phyloP scores from a whole-genome alignment of 805 yeast genomes.

The Candida maltosa region DNA sequence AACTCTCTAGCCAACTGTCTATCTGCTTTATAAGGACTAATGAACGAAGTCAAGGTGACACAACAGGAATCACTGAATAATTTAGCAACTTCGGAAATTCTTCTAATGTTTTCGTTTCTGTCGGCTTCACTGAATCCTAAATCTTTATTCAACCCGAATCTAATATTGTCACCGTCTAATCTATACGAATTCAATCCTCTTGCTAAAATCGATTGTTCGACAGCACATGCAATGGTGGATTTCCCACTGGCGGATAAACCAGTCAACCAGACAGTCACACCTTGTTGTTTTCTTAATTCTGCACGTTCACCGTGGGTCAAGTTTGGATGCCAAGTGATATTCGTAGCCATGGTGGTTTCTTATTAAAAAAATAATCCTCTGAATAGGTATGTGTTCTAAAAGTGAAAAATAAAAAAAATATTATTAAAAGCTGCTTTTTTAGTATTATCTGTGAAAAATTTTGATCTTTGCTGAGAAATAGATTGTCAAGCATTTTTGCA shows the following conservation, averaged over 20 bases:
- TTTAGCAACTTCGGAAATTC: constrained; percentile 92
- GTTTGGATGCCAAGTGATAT: constrained; percentile 95
- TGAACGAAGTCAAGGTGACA: constrained; percentile 86
- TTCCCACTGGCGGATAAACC: constrained; percentile 96
- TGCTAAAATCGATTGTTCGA: constrained; percentile 77
- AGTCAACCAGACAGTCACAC: constrained; percentile 92
- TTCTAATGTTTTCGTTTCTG: constrained; percentile 90
- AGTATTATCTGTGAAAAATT: too few relatives aligned
- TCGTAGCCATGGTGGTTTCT: constrained; percentile 70
- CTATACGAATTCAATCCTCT: constrained; percentile 75
- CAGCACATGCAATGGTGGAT: constrained; percentile 90
- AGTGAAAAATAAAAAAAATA: too few relatives aligned
- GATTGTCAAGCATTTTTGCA: too few relatives aligned
- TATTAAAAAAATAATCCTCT: background rate
- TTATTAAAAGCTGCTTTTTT: too few relatives aligned
- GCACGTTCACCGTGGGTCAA: constrained; percentile 80
- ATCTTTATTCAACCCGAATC: constrained; percentile 94
- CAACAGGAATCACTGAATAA: constrained; percentile 91
- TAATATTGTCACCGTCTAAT: constrained; percentile 89
- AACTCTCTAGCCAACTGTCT: constrained; percentile 82
- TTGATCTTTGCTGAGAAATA: too few relatives aligned
- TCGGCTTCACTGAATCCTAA: constrained; percentile 89
- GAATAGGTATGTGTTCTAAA: too few relatives aligned
- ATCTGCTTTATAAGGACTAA: constrained; percentile 85
- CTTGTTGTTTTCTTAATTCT: constrained; percentile 69